Evolutionary conservation across 2,329 filamentous ascomycete genomes (phyloP).

Genomic region (Zymoseptoria ardabiliae): DNA sequence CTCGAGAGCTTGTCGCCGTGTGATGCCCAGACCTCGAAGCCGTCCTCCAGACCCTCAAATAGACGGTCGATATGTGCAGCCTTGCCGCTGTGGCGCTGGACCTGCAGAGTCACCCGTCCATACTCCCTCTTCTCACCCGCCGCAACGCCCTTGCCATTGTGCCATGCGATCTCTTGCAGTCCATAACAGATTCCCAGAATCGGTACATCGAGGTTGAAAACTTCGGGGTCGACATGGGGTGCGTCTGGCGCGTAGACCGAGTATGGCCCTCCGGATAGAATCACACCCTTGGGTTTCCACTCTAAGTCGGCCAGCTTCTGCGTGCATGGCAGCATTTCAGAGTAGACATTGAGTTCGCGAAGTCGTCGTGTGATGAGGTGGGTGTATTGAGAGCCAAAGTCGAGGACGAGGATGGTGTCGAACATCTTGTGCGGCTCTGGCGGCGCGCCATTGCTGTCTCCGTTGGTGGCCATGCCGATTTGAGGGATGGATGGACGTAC

Average conservation of each 20-base stretch:
- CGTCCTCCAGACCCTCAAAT: constrained; percentile 66
- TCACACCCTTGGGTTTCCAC: constrained; percentile 78
- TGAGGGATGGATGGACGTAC: neutral
- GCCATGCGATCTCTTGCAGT: constrained; percentile 67
- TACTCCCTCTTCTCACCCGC: constrained; percentile 64
- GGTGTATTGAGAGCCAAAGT: constrained; percentile 66
- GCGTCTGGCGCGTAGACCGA: constrained; percentile 76
- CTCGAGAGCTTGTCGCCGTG: constrained; percentile 78
- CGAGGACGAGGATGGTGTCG: constrained; percentile 64
- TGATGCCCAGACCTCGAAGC: constrained; percentile 73
- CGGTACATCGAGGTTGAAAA: constrained; percentile 66
- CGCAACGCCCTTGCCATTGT: constrained; percentile 58
- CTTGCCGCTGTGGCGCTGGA: constrained; percentile 49
- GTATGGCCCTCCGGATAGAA: constrained; percentile 64
- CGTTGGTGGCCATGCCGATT: constrained; percentile 22
- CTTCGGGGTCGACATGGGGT: constrained; percentile 71
- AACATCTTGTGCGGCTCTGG: constrained; percentile 44
- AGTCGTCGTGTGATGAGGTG: constrained; percentile 70
- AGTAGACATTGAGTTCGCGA: constrained; percentile 72
- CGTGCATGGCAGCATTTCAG: constrained; percentile 82
- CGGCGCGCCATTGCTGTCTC: constrained; percentile 32
- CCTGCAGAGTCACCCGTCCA: constrained; percentile 59
- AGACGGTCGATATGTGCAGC: constrained; percentile 64
- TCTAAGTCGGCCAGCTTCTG: constrained; percentile 68
- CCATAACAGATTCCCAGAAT: constrained; percentile 58